Evolutionary conservation across 2,329 filamentous ascomycete genomes (phyloP), one percentile per base, ranked within the genome.

Genomic region (Aschersonia sp.): DNA sequence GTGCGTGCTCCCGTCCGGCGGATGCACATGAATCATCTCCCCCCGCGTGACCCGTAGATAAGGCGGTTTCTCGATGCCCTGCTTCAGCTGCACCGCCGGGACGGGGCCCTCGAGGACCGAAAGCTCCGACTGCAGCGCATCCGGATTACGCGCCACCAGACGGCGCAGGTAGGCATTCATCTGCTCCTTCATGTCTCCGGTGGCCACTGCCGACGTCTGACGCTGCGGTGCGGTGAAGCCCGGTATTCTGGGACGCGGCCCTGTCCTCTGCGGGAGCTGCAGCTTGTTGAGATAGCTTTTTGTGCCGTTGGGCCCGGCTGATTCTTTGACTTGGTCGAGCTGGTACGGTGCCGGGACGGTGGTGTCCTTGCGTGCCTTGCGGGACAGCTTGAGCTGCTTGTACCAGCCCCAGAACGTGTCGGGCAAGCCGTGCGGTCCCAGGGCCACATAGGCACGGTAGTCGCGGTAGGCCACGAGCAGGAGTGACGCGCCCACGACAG

Each of bases 341-440:
- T 57, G 47, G 48, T 56, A 58, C 2, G 55, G 56, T 7, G 48
- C 53, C 2, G 56, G 55, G 2, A 48, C 50, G 1, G 51, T 55
- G 2, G 53, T 57, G 47, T 58, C 55, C 41, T 55, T 55, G 14
- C 55, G 54, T n/a, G 53, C 46, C 6, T 41, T 46, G 39, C 31
- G 48, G 9, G 48, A 45, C 49, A 54, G 47, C n/a, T 45, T 39
- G 32, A 58, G 54, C 47, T 56, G 55, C 29, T 42, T 52, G 45
- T 40, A 47, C 64, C 66, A 72, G 32, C 69, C 69, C 29, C 54
- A 32, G 29, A 63, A 31, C 49, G 68, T 67, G 53, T 66, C 58
- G 2, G 69, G 67, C 0, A 69, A 48, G 30, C 68, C 68, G 51
- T 69, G 67, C 5, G 59, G 61, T 30, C 69, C 69, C 32, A 72